Base-by-base conservation (phyloP, 306 rosid species). In the Herpetospermum pedunculosum region DNA sequence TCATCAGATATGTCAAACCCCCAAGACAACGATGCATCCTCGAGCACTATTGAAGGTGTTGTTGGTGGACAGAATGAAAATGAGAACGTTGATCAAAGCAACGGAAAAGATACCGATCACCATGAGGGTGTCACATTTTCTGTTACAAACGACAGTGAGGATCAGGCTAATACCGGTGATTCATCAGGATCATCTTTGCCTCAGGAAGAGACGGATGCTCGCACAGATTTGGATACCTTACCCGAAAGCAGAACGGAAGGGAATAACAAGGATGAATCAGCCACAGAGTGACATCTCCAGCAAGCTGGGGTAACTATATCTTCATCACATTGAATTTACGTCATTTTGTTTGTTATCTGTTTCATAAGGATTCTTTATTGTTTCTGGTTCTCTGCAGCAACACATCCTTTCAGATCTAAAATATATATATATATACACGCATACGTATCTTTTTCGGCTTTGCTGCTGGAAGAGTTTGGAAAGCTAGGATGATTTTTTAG, bases 221-320 rank as follows among this genome's bases (percentile, higher is more conserved):
- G 76, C 37, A 76, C 82, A 11, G 80, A 93, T 77, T 79, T 91
- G 86, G 94, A 74, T 55, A 89, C 90, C 75, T 81, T 87, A 78
- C 92, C 88, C 1, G 90, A 87, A 65, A 82, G 83, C 83, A 83
- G 75, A 74, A 74, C 77, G 1, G 88, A 83, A 75, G 83, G 79
- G 81, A 82, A 63, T 69, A 77, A 47, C 78, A 76, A 54, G 3
- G 86, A 80, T 81, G 81, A 28, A 75, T 65, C 79, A 44, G 80
- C 96, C 47, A 79, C 86, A 41, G 88, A 82, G 89, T 85, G 81
- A 88, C 73, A 19, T 65, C 54, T 60, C 41, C 58, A 78, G 21
- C 58, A 29, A 73, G 72, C 32, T 81, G 72, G 59, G 73, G 67
- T 53, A 23, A 41, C 38, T 18, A 49, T 76, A 64, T 52, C 29